Conservation (phyloP, 768 basidiomycete species). For the Boletus rex-veris region DNA sequence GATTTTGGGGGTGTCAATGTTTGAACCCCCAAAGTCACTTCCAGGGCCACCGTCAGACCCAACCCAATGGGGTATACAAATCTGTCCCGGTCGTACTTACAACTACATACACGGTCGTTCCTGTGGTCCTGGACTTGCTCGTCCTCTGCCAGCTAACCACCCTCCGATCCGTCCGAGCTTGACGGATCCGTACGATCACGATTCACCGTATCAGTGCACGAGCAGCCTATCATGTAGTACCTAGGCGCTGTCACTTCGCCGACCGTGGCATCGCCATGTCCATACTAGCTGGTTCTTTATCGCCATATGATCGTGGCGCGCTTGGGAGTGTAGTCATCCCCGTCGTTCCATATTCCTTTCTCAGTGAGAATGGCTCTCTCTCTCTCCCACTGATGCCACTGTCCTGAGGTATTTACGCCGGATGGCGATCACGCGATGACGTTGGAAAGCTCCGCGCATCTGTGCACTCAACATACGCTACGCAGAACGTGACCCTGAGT, state of each 20-base stretch:
- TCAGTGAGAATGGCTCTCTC: neutral
- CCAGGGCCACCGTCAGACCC: neutral
- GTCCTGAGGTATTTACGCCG: neutral
- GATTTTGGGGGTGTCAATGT: constrained; percentile 5
- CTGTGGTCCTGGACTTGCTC: neutral
- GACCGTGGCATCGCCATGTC: neutral
- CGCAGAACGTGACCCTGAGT: neutral
- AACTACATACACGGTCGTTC: neutral
- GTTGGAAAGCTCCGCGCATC: constrained; percentile 1
- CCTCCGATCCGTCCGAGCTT: constrained; percentile 2
- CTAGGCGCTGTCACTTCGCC: neutral
- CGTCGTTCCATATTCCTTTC: neutral
- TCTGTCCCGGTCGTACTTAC: neutral
- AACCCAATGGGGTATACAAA: constrained; percentile 4
- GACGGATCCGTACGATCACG: constrained; percentile 1
- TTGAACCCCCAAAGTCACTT: constrained; percentile 3
- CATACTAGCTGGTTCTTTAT: neutral
- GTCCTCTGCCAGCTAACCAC: neutral
- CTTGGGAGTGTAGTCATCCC: neutral
- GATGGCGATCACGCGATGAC: neutral
- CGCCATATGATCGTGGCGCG: neutral
- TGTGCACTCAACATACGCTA: neutral
- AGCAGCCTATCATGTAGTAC: neutral
- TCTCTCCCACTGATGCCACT: neutral
- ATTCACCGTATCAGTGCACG: neutral